phyloP scores from a whole-genome alignment of 2,329 filamentous ascomycete genomes.

The Trichoderma semiorbis region DNA sequence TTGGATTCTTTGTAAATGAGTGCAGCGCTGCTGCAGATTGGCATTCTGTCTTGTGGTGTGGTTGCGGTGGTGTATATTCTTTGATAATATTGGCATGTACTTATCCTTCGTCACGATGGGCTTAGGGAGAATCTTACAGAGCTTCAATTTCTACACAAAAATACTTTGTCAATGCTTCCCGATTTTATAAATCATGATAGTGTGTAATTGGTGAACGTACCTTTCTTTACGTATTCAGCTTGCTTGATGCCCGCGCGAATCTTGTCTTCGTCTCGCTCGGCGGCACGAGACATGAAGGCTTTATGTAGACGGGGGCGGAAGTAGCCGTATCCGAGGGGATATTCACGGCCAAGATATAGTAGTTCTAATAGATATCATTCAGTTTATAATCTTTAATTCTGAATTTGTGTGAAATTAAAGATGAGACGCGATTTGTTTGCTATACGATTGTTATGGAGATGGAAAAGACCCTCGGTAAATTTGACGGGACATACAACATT shows the following conservation, averaged over 20 bases:
- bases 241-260: conserved; percentile 73
- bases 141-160: conserved; percentile 73
- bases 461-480: background rate
- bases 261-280: conserved; percentile 66
- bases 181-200: background rate
- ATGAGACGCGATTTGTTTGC: background rate
- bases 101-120: conserved; percentile 22
- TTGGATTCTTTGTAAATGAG: background rate
- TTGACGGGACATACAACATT: background rate
- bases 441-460: no score
- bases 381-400: background rate
- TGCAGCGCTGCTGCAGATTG: background rate
- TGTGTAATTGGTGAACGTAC: conserved; percentile 39
- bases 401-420: background rate
- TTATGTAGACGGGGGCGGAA: conserved; percentile 78
- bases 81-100: background rate
- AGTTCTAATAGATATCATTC: conserved; percentile 56
- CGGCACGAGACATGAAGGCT: conserved; percentile 75
- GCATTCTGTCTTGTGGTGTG: background rate
- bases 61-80: background rate
- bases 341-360: conserved; percentile 78
- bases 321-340: conserved; percentile 78
- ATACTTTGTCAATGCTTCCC: background rate
- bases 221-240: conserved; percentile 89
- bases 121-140: conserved; percentile 57